phyloP scores from a whole-genome alignment of 2,329 filamentous ascomycete species.

The Colletotrichum simmondsii region DNA sequence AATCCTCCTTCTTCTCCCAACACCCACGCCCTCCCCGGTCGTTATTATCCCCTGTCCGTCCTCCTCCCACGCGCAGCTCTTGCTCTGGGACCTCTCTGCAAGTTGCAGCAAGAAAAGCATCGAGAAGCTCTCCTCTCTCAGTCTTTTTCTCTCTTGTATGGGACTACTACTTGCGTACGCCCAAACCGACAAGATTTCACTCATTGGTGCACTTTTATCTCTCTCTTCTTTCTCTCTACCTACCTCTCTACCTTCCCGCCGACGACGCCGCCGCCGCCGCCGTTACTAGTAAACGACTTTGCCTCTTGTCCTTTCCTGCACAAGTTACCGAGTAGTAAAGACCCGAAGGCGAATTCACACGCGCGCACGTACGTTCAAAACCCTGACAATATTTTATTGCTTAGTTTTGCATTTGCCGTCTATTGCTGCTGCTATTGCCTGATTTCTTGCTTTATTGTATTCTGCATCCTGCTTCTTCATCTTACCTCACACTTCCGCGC shows the following conservation, averaged over 20 bases:
- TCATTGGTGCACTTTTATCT: neutral
- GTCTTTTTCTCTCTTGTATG: neutral
- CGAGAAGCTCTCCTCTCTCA: constrained; percentile 26
- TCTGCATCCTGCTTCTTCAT: neutral
- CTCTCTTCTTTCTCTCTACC: neutral
- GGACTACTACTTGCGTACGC: neutral
- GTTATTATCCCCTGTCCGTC: constrained; percentile 33
- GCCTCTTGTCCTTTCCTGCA: neutral
- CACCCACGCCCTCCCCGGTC: constrained; percentile 28
- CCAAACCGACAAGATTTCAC: neutral
- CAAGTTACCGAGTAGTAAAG: neutral
- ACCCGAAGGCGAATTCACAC: neutral
- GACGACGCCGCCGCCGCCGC: too few relatives aligned
- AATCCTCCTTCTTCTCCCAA: constrained; percentile 14
- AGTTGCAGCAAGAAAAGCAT: constrained; percentile 32
- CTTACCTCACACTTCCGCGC: neutral
- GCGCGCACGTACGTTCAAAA: constrained; percentile 18
- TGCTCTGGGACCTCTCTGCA: constrained; percentile 26
- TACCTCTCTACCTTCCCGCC: neutral
- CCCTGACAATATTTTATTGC: constrained; percentile 13
- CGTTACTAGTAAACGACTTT: constrained; percentile 1
- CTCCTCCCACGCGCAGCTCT: constrained; percentile 12
- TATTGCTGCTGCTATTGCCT: neutral
- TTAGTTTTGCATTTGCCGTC: neutral
- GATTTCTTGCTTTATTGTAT: neutral